These are phyloP conservation scores for Arachnopeziza araneosa DNA, from an alignment of 2,329 filamentous ascomycete genomes.

Conservation along the genomic window DNA sequence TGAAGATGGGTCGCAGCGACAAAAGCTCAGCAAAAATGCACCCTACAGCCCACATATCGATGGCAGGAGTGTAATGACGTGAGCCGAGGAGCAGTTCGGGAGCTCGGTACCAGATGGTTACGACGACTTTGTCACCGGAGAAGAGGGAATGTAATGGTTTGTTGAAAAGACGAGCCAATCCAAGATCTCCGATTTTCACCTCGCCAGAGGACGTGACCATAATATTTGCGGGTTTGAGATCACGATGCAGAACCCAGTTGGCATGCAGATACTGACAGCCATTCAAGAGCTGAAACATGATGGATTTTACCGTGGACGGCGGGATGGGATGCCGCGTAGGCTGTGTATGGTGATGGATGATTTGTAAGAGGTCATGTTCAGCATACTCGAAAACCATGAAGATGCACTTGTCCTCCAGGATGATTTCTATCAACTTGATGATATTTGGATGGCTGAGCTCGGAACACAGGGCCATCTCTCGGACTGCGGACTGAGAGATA, in stretches of 20 bases:
- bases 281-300: constrained; percentile 93
- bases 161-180: constrained; percentile 85
- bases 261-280: constrained; percentile 91
- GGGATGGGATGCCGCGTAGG: constrained; percentile 84
- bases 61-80: constrained; percentile 93
- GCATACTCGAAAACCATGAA: constrained; percentile 99
- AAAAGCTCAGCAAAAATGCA: constrained; percentile 97
- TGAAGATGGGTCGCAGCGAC: constrained; percentile 89
- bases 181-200: constrained; percentile 92
- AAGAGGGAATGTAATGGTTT: constrained; percentile 91
- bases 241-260: constrained; percentile 95
- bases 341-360: constrained; percentile 93
- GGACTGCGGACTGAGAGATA: constrained; percentile 93
- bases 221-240: constrained; percentile 97
- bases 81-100: constrained; percentile 88
- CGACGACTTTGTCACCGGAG: constrained; percentile 93
- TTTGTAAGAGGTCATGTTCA: constrained; percentile 93
- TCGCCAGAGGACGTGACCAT: constrained; percentile 90
- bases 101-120: constrained; percentile 98
- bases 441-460: constrained; percentile 87
- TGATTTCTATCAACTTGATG: constrained; percentile 88
- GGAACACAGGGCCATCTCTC: constrained; percentile 95
- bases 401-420: constrained; percentile 97
- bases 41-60: constrained; percentile 95
- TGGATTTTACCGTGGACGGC: constrained; percentile 81